These are phyloP conservation scores for Fonsecaea multimorphosa DNA, from an alignment of 2,329 filamentous ascomycete species.

Conservation along the genomic window DNA sequence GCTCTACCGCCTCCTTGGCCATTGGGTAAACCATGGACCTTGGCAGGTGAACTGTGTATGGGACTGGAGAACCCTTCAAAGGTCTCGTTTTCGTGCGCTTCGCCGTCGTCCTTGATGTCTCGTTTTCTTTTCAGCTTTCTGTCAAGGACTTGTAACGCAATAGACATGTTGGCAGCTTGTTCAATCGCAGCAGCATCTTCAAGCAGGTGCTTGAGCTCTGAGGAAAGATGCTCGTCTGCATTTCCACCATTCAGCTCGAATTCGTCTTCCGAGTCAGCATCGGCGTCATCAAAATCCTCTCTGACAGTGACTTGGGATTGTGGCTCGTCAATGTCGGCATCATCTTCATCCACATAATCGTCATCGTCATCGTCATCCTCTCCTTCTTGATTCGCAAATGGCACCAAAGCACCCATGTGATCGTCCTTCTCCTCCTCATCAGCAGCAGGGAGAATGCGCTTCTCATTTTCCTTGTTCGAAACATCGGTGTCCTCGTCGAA, in stretches of 20 bases:
- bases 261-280: slow-evolving; percentile 38
- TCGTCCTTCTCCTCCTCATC: slow-evolving; percentile 5
- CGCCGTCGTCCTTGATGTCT: slow-evolving; percentile 27
- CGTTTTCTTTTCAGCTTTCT: slow-evolving; percentile 32
- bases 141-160: slow-evolving; percentile 15
- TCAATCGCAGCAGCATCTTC: slow-evolving; percentile 31
- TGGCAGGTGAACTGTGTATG: not conserved
- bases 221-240: slow-evolving; percentile 39
- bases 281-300: slow-evolving; percentile 41
- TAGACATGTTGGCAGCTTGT: slow-evolving; percentile 4
- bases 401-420: slow-evolving; percentile 21
- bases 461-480: slow-evolving; percentile 42
- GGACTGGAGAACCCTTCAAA: slow-evolving; percentile 34
- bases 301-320: slow-evolving; percentile 22
- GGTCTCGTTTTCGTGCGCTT: slow-evolving; percentile 15
- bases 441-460: slow-evolving; percentile 17
- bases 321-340: slow-evolving; percentile 16
- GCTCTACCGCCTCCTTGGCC: not conserved
- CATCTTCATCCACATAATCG: slow-evolving; percentile 35
- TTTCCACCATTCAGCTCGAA: slow-evolving; percentile 35
- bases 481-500: slow-evolving; percentile 41
- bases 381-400: slow-evolving; percentile 35
- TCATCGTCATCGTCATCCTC: slow-evolving; percentile 43
- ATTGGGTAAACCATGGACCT: not conserved
- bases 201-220: slow-evolving; percentile 31